A percentile compares a stretch with the other conserved stretches of the same genome.
Conservation (phyloP, 768 basidiomycete species). For the Boletus fagicola region DNA sequence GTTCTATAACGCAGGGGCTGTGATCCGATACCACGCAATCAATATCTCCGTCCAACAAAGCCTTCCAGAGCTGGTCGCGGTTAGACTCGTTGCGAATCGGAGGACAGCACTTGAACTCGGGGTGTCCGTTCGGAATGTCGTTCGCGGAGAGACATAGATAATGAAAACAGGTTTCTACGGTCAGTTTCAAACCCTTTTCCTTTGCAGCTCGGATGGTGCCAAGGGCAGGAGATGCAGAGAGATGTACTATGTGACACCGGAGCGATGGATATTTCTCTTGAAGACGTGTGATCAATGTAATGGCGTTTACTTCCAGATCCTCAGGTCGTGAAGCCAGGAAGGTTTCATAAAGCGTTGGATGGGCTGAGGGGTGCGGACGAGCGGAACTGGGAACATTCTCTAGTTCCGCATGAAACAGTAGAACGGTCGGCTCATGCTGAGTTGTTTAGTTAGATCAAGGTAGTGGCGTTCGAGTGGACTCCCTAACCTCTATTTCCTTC, state of each 20-base stretch:
- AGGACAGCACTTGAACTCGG: slow-evolving; percentile 96
- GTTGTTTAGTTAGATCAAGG: slow-evolving; percentile 8
- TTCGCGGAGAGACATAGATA: slow-evolving; percentile 80
- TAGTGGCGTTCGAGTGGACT: background rate
- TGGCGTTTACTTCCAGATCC: slow-evolving; percentile 75
- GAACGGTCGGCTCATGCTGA: slow-evolving; percentile 65
- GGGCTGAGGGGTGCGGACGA: slow-evolving; percentile 23
- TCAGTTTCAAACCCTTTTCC: slow-evolving; percentile 62
- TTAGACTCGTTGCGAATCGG: slow-evolving; percentile 80
- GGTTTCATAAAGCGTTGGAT: slow-evolving; percentile 66
- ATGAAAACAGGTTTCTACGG: slow-evolving; percentile 97
- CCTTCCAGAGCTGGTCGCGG: slow-evolving; percentile 75
- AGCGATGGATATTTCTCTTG: slow-evolving; percentile 62
- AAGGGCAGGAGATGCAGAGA: slow-evolving; percentile 83
- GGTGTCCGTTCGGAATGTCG: slow-evolving; percentile 67
- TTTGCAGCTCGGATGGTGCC: slow-evolving; percentile 72
- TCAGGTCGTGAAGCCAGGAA: slow-evolving; percentile 87
- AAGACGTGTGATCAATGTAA: slow-evolving; percentile 69
- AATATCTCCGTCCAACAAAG: slow-evolving; percentile 76
- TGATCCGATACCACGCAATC: slow-evolving; percentile 97
- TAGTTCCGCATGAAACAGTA: slow-evolving; percentile 94
- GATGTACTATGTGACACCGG: slow-evolving; percentile 92
- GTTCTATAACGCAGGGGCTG: slow-evolving; percentile 79
- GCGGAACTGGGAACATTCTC: slow-evolving; percentile 35
- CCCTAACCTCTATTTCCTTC: slow-evolving; percentile 64